phyloP scores from a whole-genome alignment of 2,329 filamentous ascomycete species.

The Cladosporium cucumerinum region DNA sequence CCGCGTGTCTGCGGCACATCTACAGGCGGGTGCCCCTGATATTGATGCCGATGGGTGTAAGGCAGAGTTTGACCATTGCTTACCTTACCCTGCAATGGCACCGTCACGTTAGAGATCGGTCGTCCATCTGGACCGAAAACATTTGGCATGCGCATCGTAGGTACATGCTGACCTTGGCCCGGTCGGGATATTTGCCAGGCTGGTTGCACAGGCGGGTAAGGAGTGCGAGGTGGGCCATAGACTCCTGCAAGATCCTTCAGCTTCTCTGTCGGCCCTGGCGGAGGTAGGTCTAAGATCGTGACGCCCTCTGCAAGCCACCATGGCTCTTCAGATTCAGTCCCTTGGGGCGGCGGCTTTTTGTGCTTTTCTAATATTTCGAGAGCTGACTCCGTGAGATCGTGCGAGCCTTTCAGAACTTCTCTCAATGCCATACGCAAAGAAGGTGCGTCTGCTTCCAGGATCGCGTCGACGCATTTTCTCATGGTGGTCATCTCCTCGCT shows the following conservation, averaged over 20 bases:
- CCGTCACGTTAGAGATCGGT: neutral
- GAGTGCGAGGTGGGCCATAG: neutral
- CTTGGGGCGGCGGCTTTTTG: neutral
- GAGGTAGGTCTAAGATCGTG: neutral
- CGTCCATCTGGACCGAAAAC: neutral
- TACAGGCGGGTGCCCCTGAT: neutral
- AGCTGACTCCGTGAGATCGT: slow-evolving; percentile 1
- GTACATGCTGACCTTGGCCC: neutral
- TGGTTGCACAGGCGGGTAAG: neutral
- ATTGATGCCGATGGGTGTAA: neutral
- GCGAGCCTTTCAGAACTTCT: slow-evolving; percentile 21
- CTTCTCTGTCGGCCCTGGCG: neutral
- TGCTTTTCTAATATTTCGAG: neutral
- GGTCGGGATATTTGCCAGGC: neutral
- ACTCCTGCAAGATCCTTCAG: neutral
- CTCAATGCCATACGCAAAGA: slow-evolving; percentile 22
- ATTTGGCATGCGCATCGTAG: neutral
- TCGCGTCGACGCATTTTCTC: slow-evolving; percentile 20
- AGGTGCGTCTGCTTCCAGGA: slow-evolving; percentile 18
- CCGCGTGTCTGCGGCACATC: neutral
- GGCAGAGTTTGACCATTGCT: neutral
- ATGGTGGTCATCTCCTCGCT: slow-evolving; percentile 18
- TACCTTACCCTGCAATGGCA: neutral
- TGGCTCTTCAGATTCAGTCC: neutral
- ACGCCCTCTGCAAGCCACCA: slow-evolving; percentile 7